A percentile compares a stretch with the other conserved stretches of the same genome.
phyloP scores from a whole-genome alignment of 2,329 filamentous ascomycete species.

The Byssochlamys sp. region DNA sequence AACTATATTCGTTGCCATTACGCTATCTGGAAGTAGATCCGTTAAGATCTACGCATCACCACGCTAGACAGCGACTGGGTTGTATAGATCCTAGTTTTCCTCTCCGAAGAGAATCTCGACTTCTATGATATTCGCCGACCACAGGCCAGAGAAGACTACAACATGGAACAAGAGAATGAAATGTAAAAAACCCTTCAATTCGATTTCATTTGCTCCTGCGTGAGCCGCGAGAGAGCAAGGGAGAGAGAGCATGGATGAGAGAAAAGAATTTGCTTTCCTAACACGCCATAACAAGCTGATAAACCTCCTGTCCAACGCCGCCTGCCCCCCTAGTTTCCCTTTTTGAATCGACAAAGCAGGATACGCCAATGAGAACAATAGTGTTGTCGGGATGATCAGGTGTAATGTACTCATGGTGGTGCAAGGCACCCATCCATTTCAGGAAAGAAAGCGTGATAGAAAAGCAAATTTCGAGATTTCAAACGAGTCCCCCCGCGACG shows the following conservation, averaged over 20 bases:
- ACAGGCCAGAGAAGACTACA: neutral
- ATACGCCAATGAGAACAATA: neutral
- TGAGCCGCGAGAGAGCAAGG: neutral
- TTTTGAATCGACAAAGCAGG: constrained; percentile 5
- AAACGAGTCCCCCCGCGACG: neutral
- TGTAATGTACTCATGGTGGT: neutral
- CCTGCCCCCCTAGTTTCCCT: neutral
- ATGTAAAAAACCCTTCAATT: neutral
- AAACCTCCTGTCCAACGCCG: neutral
- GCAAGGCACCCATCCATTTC: neutral
- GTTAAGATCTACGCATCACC: too few relatives aligned
- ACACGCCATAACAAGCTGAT: neutral
- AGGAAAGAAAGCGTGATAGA: neutral
- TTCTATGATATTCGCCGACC: neutral
- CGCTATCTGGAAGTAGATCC: too few relatives aligned
- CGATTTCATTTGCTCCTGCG: neutral
- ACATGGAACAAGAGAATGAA: neutral
- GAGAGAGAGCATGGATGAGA: neutral
- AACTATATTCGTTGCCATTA: too few relatives aligned
- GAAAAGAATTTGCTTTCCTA: neutral
- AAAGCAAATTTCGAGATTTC: neutral
- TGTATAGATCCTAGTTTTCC: neutral
- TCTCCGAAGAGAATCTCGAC: neutral
- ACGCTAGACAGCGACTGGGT: too few relatives aligned
- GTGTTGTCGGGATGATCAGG: neutral